Evolutionary conservation across 108 stramenopile genomes (phyloP).

Genomic region (Nitzschia palea): DNA sequence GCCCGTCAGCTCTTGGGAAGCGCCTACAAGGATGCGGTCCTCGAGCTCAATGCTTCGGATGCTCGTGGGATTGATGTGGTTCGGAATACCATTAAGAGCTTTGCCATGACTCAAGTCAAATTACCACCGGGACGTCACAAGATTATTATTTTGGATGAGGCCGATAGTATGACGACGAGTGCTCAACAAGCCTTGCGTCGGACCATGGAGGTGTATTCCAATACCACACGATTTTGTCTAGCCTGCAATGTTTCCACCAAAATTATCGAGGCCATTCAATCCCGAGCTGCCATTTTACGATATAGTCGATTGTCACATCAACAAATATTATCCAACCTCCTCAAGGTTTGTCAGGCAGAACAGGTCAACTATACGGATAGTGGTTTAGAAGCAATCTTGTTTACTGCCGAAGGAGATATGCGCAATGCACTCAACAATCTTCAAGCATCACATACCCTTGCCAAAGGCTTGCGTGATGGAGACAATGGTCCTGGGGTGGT

Average conservation of each 20-base stretch:
- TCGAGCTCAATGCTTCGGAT: slow-evolving; percentile 98
- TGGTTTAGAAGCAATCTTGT: slow-evolving; percentile 96
- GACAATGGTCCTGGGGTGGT: slow-evolving; percentile 82
- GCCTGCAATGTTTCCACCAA: slow-evolving; percentile 98
- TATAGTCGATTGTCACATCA: slow-evolving; percentile 91
- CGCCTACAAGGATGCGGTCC: slow-evolving; percentile 71
- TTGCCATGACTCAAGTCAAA: slow-evolving; percentile 94
- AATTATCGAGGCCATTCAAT: slow-evolving; percentile 99
- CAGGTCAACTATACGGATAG: slow-evolving; percentile 70
- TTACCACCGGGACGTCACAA: slow-evolving; percentile 89
- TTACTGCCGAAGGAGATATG: slow-evolving; percentile 99
- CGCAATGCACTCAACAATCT: slow-evolving; percentile 98
- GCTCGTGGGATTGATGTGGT: slow-evolving; percentile 97
- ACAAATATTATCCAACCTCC: slow-evolving; percentile 85
- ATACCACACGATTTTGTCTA: slow-evolving; percentile 97
- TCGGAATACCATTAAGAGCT: slow-evolving; percentile 96
- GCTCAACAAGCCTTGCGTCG: slow-evolving; percentile 98
- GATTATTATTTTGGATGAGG: slow-evolving; percentile 98
- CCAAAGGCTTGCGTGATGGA: slow-evolving; percentile 1
- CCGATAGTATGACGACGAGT: slow-evolving; percentile 96
- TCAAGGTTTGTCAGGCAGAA: slow-evolving; percentile 89
- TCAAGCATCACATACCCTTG: slow-evolving; percentile 82
- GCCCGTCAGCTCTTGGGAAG: slow-evolving; percentile 85
- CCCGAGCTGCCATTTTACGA: slow-evolving; percentile 96
- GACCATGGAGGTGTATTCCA: slow-evolving; percentile 97